phyloP scores from a whole-genome alignment of 2,329 filamentous ascomycete species.

The Xylariales sp. region DNA sequence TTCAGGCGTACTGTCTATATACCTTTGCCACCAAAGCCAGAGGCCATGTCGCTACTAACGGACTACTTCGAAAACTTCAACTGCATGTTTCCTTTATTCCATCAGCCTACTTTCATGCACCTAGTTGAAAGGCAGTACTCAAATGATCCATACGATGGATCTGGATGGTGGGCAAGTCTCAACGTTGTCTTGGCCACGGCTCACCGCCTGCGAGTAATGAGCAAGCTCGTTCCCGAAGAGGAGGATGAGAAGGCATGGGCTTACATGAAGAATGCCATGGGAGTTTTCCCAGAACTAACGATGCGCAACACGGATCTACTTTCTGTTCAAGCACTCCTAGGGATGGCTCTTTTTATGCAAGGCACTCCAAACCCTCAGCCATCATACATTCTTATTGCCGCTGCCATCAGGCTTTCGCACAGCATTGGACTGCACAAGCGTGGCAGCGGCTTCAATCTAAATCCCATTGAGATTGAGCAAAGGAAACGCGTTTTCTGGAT shows the following conservation, averaged over 20 bases:
- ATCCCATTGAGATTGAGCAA: conserved; percentile 91
- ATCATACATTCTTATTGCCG: conserved; percentile 83
- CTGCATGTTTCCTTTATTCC: conserved; percentile 95
- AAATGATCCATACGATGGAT: conserved; percentile 85
- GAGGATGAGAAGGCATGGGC: conserved; percentile 95
- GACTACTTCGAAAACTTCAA: conserved; percentile 99
- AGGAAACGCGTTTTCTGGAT: conserved; percentile 65
- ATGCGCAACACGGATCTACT: conserved; percentile 95
- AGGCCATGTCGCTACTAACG: conserved; percentile 80
- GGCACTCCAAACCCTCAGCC: conserved; percentile 96
- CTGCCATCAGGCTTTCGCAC: conserved; percentile 85
- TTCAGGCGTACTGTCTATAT: conserved; percentile 83
- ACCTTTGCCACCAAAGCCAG: conserved; percentile 77
- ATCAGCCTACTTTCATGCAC: conserved; percentile 98
- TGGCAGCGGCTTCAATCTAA: conserved; percentile 88
- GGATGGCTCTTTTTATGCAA: conserved; percentile 92
- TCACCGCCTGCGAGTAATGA: conserved; percentile 90
- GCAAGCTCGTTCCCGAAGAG: conserved; percentile 82
- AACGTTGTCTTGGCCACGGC: conserved; percentile 93
- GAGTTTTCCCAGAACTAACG: conserved; percentile 84
- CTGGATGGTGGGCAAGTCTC: conserved; percentile 97
- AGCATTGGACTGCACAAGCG: conserved; percentile 94
- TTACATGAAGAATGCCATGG: conserved; percentile 95
- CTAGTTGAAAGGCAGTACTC: conserved; percentile 93
- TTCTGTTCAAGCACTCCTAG: conserved; percentile 88